Evolutionary conservation across 23 red algal species (phyloP), one percentile per base, ranked within the genome.

Genomic region (Gracilaria domingensis): DNA sequence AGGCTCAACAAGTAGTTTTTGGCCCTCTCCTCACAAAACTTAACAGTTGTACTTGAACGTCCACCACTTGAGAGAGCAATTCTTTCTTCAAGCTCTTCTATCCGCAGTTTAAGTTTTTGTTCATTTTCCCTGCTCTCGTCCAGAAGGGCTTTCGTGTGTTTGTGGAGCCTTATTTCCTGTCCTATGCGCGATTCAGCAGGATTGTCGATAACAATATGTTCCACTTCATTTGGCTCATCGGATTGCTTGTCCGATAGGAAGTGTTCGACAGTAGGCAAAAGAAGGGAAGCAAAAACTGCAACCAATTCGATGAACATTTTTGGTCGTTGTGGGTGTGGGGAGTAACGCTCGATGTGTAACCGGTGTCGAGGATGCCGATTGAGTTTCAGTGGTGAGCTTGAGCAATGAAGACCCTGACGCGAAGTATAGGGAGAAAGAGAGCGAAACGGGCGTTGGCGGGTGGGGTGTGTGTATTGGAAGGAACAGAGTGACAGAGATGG

Each of bases 231-330:
- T 37, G 0, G 32, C 18, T 17, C 64, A 0, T 36, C 64, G 9
- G 28, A 4, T 20, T 37, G 28, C 28, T 69, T 69, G 9, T 69
- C 64, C 0, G 32, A 3, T 20, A 69, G 28, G 8, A 69, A 37
- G 0, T 37, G 7, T 28, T 18, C 4, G 6, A 69, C 64, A 7
- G 64, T 32, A 12, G 64, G 64, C 16, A 36, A 9, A 8, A 69
- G 14, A 0, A 69, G 64, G 30, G 64, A 69, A 32, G 64, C 30
- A 32, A 69, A 37, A 13, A 69, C 20, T 8, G 64, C 64, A 34
- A 69, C 28, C 30, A 69, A 32, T 36, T 69, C 64, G 64, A 69
- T 17, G 30, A 69, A 69, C 64, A 69, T 69, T 26, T 62, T 62
- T 18, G 14, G 11, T 55, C n/a, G n/a, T n/a, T n/a, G n/a, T n/a